Percentiles rank a stretch among this genome's conserved stretches.
These are phyloP conservation scores for Colletotrichum sp. DNA, from an alignment of 2,329 filamentous ascomycete genomes.

Conservation along the genomic window DNA sequence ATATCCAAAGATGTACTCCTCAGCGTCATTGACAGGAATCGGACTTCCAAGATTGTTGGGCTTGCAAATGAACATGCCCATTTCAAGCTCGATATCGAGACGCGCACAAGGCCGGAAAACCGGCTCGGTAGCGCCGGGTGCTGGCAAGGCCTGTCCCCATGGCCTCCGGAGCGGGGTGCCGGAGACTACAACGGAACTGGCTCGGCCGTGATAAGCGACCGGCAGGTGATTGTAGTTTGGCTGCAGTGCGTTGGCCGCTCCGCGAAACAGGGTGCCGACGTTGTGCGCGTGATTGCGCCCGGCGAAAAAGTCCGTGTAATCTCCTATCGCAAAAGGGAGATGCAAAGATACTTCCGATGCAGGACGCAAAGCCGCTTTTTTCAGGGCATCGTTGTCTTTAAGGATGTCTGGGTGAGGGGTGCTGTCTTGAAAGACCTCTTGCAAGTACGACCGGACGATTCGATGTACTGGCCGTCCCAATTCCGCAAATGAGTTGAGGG, in stretches of 20 bases:
- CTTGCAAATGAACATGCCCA: slow-evolving; percentile 76
- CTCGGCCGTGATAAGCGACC: slow-evolving; percentile 76
- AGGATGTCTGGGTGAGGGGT: slow-evolving; percentile 33
- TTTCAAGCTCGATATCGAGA: slow-evolving; percentile 80
- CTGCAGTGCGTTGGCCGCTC: slow-evolving; percentile 71
- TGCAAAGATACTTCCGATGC: slow-evolving; percentile 60
- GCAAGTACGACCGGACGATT: slow-evolving; percentile 70
- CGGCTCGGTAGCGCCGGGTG: slow-evolving; percentile 51
- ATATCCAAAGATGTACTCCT: slow-evolving; percentile 74
- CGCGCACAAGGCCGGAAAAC: slow-evolving; percentile 64
- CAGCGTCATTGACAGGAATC: slow-evolving; percentile 68
- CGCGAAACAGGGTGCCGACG: slow-evolving; percentile 70
- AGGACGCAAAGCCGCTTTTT: not conserved
- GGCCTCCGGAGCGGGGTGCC: slow-evolving; percentile 71
- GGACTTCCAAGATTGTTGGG: slow-evolving; percentile 70
- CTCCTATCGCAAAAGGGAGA: slow-evolving; percentile 73
- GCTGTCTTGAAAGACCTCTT: slow-evolving; percentile 60
- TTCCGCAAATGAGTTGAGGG: slow-evolving; percentile 73
- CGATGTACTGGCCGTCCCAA: slow-evolving; percentile 69
- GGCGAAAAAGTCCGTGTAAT: slow-evolving; percentile 81
- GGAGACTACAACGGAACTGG: slow-evolving; percentile 73
- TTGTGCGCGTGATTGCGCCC: slow-evolving; percentile 73
- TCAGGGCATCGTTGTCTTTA: not conserved
- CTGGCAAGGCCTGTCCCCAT: slow-evolving; percentile 57
- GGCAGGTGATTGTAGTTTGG: slow-evolving; percentile 78